phyloP scores from a whole-genome alignment of 495 filamentous ascomycete genomes.

The Rhypophila decipiens region DNA sequence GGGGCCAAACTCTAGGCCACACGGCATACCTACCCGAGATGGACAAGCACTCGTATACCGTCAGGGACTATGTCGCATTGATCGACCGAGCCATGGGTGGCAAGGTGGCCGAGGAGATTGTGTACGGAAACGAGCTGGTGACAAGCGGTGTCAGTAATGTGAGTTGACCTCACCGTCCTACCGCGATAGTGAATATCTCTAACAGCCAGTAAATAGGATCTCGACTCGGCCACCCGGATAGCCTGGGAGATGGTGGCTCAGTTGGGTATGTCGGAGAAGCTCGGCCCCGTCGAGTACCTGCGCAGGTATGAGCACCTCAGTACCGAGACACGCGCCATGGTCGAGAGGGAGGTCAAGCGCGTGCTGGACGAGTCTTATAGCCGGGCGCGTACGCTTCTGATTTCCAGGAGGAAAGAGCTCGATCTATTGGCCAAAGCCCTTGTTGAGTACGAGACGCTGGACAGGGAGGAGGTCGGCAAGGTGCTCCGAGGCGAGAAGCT shows the following conservation, averaged over 20 bases:
- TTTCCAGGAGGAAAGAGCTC: conserved; percentile 67
- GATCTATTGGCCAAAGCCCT: conserved; percentile 82
- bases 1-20: conserved; percentile 76
- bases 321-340: conserved; percentile 71
- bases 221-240: conserved; percentile 67
- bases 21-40: conserved; percentile 82
- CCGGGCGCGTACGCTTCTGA: conserved; percentile 67
- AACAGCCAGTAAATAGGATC: conserved; percentile 56
- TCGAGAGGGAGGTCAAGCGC: conserved; percentile 79
- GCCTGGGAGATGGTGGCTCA: conserved; percentile 81
- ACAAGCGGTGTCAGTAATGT: conserved; percentile 73
- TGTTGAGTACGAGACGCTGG: conserved; percentile 89
- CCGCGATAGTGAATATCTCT: conserved; percentile 13
- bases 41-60: conserved; percentile 75
- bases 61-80: conserved; percentile 62
- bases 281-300: conserved; percentile 83
- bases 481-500: conserved; percentile 81
- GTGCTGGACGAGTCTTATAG: conserved; percentile 74
- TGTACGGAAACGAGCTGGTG: conserved; percentile 82
- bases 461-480: conserved; percentile 80
- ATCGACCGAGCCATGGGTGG: conserved; percentile 87
- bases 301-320: conserved; percentile 75
- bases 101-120: conserved; percentile 88
- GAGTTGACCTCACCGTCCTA: conserved; percentile 28
- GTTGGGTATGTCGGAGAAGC: conserved; percentile 79